These are phyloP conservation scores for Debaryomyces psychrophilus DNA, from an alignment of 1,139 yeast species.

Conservation along the genomic window DNA sequence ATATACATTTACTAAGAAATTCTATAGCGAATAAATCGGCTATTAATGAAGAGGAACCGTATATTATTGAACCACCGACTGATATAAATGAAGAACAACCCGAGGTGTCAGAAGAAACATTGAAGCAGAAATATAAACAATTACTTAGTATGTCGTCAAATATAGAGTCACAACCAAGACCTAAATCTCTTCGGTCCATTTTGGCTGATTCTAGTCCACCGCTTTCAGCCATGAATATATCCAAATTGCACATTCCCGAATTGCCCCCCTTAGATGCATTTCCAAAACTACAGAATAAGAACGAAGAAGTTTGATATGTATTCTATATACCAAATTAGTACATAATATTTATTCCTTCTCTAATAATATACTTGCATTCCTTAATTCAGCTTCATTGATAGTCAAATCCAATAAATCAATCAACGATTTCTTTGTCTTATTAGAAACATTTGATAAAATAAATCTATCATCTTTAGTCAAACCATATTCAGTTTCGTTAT, in stretches of 20 bases:
- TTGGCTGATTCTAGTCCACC: constrained; percentile 8
- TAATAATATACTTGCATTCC: constrained; percentile 77
- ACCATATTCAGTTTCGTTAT: constrained; percentile 57
- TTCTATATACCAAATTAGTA: constrained; percentile 3
- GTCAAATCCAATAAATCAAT: constrained; percentile 60
- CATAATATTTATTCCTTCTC: constrained; percentile 45
- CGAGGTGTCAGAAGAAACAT: constrained; percentile 8
- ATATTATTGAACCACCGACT: constrained; percentile 4
- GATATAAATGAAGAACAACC: constrained; percentile 7
- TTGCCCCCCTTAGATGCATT: constrained; percentile 34
- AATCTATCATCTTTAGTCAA: constrained; percentile 42
- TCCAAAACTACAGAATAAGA: constrained; percentile 16
- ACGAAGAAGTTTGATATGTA: constrained; percentile 5
- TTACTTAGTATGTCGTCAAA: constrained; percentile 8
- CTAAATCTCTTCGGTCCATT: constrained; percentile 5
- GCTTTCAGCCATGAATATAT: neutral
- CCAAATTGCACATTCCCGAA: constrained; percentile 17
- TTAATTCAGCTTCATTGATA: constrained; percentile 75
- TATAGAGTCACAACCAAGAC: neutral
- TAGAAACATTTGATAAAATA: constrained; percentile 60
- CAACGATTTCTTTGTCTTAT: constrained; percentile 62
- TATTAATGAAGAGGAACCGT: neutral
- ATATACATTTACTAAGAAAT: constrained; percentile 20
- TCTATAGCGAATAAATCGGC: constrained; percentile 8
- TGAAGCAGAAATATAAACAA: constrained; percentile 10